Percentiles rank a stretch among this genome's conserved stretches.
Conservation (phyloP, 73 alveolate species). For the Paramecium biaurelia region DNA sequence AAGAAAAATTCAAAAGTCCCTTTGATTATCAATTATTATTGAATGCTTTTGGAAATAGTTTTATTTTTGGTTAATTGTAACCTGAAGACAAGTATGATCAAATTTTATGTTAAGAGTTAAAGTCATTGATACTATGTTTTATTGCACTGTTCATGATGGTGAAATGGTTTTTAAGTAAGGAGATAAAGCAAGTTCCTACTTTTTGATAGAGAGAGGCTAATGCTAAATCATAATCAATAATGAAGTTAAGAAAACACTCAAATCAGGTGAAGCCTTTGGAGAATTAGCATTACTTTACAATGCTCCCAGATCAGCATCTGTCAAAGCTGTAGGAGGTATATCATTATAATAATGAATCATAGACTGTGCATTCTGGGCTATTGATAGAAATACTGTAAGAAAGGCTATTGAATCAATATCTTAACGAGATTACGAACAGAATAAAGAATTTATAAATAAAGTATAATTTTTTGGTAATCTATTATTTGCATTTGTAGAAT, state of each 20-base stretch:
- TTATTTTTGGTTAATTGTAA: constrained; percentile 1
- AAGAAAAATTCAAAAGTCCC: constrained; percentile 31
- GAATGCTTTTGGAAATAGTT: not conserved
- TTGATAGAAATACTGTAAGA: constrained; percentile 82
- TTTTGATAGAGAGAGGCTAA: constrained; percentile 77
- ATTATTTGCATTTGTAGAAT: not conserved
- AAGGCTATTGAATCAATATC: constrained; percentile 66
- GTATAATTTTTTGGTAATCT: constrained; percentile 39
- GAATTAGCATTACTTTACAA: constrained; percentile 77
- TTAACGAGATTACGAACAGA: constrained; percentile 40
- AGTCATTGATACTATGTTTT: constrained; percentile 59
- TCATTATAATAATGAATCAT: not conserved
- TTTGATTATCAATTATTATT: constrained; percentile 8
- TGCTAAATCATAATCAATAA: constrained; percentile 72
- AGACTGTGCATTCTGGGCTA: constrained; percentile 79
- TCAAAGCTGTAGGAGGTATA: constrained; percentile 67
- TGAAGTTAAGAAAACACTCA: constrained; percentile 60
- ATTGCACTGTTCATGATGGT: constrained; percentile 63
- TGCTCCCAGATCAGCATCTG: constrained; percentile 80
- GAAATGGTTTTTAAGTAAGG: constrained; percentile 78
- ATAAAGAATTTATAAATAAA: constrained; percentile 53
- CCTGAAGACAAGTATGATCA: constrained; percentile 17
- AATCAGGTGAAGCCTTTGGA: constrained; percentile 81
- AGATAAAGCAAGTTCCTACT: constrained; percentile 82
- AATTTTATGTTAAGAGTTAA: not conserved